phyloP scores from a whole-genome alignment of 306 rosid species.

The Elaeagnus macrophylla region DNA sequence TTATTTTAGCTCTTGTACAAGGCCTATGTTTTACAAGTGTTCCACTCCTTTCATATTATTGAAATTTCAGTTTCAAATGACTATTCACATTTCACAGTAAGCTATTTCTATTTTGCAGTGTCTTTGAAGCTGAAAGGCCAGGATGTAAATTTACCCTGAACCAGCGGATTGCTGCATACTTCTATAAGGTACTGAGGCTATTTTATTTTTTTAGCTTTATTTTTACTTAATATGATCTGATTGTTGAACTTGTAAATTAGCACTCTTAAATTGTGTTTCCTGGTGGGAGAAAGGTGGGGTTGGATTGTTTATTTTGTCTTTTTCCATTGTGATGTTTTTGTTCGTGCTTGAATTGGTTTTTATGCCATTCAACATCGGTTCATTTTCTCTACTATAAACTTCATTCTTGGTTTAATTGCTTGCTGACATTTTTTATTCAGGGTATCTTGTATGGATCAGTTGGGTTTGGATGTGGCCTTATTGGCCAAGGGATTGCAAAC shows the following conservation, averaged over 20 bases:
- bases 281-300: too few species aligned
- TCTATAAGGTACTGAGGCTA: conserved; percentile 63
- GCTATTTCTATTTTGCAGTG: conserved; percentile 47
- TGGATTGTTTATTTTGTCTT: too few species aligned
- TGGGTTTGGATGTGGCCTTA: conserved; percentile 87
- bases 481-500: conserved; percentile 97
- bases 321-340: too few species aligned
- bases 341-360: too few species aligned
- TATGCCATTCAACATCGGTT: too few species aligned
- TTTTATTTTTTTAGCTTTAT: conserved; percentile 7
- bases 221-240: background rate
- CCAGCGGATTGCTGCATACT: conserved; percentile 73
- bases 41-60: background rate
- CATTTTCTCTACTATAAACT: too few species aligned
- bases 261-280: too few species aligned
- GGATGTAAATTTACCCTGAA: conserved; percentile 61
- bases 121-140: conserved; percentile 88
- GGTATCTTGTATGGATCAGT: conserved; percentile 82
- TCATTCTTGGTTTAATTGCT: background rate
- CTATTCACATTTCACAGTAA: background rate
- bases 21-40: too few species aligned
- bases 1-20: too few species aligned
- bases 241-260: too few species aligned
- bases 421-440: conserved; percentile 27
- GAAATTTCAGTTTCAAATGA: background rate